Percentiles rank a stretch among this genome's conserved stretches.
These are phyloP conservation scores for Populus nigra DNA, from an alignment of 345 rosid genomes.

Conservation along the genomic window DNA sequence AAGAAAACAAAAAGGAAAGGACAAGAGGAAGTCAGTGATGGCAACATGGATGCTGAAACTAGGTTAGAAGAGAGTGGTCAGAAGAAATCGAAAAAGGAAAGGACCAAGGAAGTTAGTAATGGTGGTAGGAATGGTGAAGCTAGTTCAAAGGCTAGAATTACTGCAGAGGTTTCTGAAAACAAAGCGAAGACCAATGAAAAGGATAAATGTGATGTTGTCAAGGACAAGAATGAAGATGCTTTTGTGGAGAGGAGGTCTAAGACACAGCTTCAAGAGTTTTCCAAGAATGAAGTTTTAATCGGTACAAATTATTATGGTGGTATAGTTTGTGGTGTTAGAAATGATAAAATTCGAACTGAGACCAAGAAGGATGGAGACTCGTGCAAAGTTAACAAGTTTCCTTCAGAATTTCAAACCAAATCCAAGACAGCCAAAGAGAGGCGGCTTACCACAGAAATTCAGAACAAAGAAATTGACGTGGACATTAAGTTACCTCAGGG, in stretches of 20 bases:
- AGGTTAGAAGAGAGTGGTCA: slow-evolving; percentile 16
- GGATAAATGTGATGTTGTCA: too few relatives aligned
- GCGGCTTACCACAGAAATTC: slow-evolving; percentile 1
- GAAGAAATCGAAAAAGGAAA: slow-evolving; percentile 40
- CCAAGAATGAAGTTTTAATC: background rate
- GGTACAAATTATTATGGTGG: slow-evolving; percentile 3
- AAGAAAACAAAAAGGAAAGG: slow-evolving; percentile 42
- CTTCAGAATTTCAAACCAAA: background rate
- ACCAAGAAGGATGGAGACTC: slow-evolving; percentile 1
- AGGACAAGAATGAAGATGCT: background rate
- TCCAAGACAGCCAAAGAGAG: background rate
- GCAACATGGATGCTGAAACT: slow-evolving; percentile 22
- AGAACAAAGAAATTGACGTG: slow-evolving; percentile 26
- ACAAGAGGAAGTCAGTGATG: slow-evolving; percentile 37
- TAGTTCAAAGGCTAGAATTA: slow-evolving; percentile 14
- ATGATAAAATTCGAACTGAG: slow-evolving; percentile 12
- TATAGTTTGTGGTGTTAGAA: slow-evolving; percentile 15
- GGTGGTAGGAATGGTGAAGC: slow-evolving; percentile 17
- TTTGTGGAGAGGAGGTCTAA: background rate
- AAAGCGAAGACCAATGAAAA: background rate
- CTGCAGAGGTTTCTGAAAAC: background rate
- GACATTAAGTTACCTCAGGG: slow-evolving; percentile 55
- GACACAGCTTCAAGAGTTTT: background rate
- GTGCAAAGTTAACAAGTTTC: slow-evolving; percentile 10
- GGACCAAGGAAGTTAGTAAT: slow-evolving; percentile 26